Evolutionary conservation across 805 yeast genomes (phyloP), one percentile per base, ranked within the genome.

Genomic region (Suhomyces faveliae): DNA sequence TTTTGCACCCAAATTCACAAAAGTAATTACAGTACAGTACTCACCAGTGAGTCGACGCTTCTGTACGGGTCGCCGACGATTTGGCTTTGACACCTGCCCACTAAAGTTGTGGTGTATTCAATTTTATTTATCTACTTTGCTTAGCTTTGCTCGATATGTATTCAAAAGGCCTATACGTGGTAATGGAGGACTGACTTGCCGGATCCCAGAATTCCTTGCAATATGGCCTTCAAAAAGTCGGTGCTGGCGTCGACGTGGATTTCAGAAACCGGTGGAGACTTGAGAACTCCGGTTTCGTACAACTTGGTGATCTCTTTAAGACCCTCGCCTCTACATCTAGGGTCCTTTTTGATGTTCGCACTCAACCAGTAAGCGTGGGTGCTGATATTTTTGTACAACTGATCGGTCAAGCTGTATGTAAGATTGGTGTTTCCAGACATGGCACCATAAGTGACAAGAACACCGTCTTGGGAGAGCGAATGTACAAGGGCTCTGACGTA

Each of bases 311-410:
- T 71, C 27, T 73, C 79, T 6, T 68, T 52, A 24, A 87, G 72
- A n/a, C 85, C 78, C 3, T 71, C 69, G 35, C 74, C 71, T 62
- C 86, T 86, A 27, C 75, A 72, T 25, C 75, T 74, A 3, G 94
- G 92, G 56, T 85, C 35, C 3, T 27, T 38, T 20, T 43, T 42
- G 39, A 53, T 56, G 47, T 65, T 66, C 13, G 58, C 48, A 25
- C 66, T 64, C 39, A 67, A 56, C 71, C 72, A 68, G 56, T 63
- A 68, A 13, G 68, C 59, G 15, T 46, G 55, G 24, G 64, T 54
- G 13, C 63, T 57, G 45, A 67, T 53, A 49, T 67, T 64, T 46
- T 66, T 67, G 51, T 56, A 64, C 48, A 68, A 59, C 45, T 66
- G 71, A 6, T 52, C 52, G 1, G 52, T 52, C 6, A 61, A 56